Base-by-base conservation (phyloP, 345 rosid species). In the Luvunga scandens region DNA sequence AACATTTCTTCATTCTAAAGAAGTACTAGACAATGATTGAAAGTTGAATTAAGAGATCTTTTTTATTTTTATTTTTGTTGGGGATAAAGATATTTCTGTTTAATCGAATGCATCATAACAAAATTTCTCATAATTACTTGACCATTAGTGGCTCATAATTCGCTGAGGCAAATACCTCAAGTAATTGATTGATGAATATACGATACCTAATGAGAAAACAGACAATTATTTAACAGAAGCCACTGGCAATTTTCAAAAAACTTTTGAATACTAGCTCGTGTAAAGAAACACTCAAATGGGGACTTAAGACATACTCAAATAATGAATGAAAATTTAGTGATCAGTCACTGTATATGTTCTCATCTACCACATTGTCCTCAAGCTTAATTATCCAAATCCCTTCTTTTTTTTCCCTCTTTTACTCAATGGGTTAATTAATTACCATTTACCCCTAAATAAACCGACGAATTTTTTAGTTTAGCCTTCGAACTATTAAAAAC, bases 1-100 rank as follows among this genome's bases (percentile, higher is more conserved):
- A 72, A 69, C 55, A 66, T 77, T 79, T 73, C 83, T 76, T 83
- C 69, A 73, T 73, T 76, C 48, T 61, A 67, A 83, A 76, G 85
- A 68, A 76, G 78, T 55, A 69, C 57, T 19, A 28, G 10, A 72
- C n/a, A 27, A 73, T 78, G 64, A 79, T 82, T 78, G 45, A 63
- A 22, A 19, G 18, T 61, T 77, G 61, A 57, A 45, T 42, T 5
- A 1, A 14, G 14, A 66, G 22, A 45, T 25, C 9, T 14, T 28
- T 14, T 28, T 73, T 8, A 9, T 25, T 16, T 64, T 62, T 62
- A 14, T 18, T 64, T 64, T 30, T 28, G 66, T 24, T 57, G 66
- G 66, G 13, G 8, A 2, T 9, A 22, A 10, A 27, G 56, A 70
- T 18, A 12, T 12, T 45, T 48, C 24, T 13, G 59, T 69, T 45